Evolutionary conservation across 768 basidiomycete genomes (phyloP).

Genomic region (Tephrocybe sp.): DNA sequence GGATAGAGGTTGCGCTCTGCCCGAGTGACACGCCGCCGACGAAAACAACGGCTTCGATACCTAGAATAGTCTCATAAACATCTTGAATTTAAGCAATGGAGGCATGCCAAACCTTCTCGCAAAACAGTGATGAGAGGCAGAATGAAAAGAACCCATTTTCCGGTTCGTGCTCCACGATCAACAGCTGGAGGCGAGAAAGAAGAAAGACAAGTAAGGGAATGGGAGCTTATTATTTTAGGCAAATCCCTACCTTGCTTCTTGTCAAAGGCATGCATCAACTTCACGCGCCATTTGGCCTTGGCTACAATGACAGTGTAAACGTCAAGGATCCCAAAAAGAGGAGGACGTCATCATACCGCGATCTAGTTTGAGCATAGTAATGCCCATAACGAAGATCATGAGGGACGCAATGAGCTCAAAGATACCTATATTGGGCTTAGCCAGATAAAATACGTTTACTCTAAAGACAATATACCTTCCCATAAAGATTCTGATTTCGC

Average conservation of each 20-base stretch:
- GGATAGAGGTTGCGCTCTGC: constrained; percentile 79
- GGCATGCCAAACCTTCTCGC: constrained; percentile 63
- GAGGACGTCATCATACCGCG: constrained; percentile 34
- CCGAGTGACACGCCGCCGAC: constrained; percentile 92
- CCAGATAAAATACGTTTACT: background rate
- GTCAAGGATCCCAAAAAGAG: background rate
- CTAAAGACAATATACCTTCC: constrained; percentile 66
- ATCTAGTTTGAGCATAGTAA: constrained; percentile 96
- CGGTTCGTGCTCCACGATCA: constrained; percentile 47
- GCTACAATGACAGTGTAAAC: constrained; percentile 34
- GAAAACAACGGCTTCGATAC: constrained; percentile 89
- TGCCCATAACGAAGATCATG: constrained; percentile 91
- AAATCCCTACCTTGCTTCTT: constrained; percentile 26
- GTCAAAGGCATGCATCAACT: constrained; percentile 77
- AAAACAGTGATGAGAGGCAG: constrained; percentile 91
- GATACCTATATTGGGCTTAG: constrained; percentile 39
- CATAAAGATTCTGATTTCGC: constrained; percentile 81
- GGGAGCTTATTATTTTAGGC: background rate
- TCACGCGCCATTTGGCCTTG: constrained; percentile 91
- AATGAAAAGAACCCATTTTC: constrained; percentile 87
- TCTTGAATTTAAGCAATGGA: background rate
- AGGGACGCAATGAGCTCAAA: constrained; percentile 69
- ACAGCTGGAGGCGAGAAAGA: constrained; percentile 29
- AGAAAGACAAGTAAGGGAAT: background rate
- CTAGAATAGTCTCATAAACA: constrained; percentile 26